Evolutionary conservation across 139 green algal species (phyloP).

Genomic region (Parachlorella kessleri): DNA sequence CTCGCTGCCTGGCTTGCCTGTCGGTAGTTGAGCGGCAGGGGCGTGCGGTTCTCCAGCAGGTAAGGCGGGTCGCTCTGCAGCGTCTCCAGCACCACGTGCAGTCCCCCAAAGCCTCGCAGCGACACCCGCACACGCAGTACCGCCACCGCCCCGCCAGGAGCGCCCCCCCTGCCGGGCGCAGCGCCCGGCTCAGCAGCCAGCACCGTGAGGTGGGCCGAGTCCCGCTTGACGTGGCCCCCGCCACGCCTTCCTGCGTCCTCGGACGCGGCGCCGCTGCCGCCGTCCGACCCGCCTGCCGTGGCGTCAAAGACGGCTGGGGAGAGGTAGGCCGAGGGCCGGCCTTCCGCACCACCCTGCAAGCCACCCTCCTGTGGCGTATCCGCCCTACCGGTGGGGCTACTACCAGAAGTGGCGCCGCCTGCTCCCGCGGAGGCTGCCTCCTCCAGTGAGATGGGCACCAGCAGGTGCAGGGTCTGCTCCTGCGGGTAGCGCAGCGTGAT

Average conservation of each 20-base stretch:
- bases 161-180: no score
- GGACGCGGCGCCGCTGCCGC: no score
- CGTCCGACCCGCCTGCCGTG: neutral
- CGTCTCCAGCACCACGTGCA: slow-evolving; percentile 56
- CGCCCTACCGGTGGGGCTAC: no score
- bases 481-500: neutral
- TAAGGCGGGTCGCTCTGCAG: slow-evolving; percentile 55
- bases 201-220: neutral
- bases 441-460: slow-evolving; percentile 33
- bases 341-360: no score
- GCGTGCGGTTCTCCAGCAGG: slow-evolving; percentile 65
- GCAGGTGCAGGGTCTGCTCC: slow-evolving; percentile 25
- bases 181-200: neutral
- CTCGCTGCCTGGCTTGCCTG: no score
- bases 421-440: no score
- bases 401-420: no score
- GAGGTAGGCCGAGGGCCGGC: neutral
- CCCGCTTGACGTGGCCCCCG: neutral
- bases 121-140: slow-evolving; percentile 48
- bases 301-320: neutral
- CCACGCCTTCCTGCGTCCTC: no score
- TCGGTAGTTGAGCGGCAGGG: slow-evolving; percentile 56
- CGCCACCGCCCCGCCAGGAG: slow-evolving; percentile 18
- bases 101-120: slow-evolving; percentile 39
- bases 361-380: no score